Base-by-base conservation (phyloP, 2,329 filamentous ascomycete species). In the Clonostachys solani region DNA sequence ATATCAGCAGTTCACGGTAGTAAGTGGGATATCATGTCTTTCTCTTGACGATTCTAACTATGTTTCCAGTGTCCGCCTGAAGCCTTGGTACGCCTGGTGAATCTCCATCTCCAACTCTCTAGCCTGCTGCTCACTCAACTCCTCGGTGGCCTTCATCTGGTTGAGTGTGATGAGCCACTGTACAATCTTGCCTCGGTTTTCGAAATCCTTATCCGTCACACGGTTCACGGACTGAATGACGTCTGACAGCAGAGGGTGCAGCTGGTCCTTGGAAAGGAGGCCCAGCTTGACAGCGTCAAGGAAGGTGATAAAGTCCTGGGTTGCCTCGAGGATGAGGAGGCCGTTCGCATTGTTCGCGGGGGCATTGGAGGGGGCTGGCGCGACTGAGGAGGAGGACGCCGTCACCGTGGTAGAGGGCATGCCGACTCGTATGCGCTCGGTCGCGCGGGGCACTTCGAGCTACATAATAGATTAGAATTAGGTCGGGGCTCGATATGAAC, bases 281-380 rank as follows among this genome's bases (percentile, higher is more conserved):
- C 92, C 92, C 47, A 99, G 82, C 63, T 92, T 92, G 57, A 99
- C 79, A 15, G 94, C 95, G 63, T 99, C 94, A 45, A 99, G 80
- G 62, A 99, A 92, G 0, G 94, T 99, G 66, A 99, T 99, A 66
- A 99, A 99, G 65, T 96, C 95, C 66, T 99, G 92, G 1, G 92
- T 97, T 2, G 94, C 94, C 53, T 92, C 86, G 40, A 95, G 74
- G 49, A 97, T 95, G 35, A 96, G 67, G 4, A 82, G 73, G 10
- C 82, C 80, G 52, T 77, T 79, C 35, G 76, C 74, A 54, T 74
- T 77, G 57, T 71, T 72, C 42, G 65, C 60, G 12, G 67, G 61
- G 33, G 44, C 40, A 15, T 34, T 35, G 5, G 36, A 41, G 29
- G 47, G 45, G n/a, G 33, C 35, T 10, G 40, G 9, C 19, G 40